Evolutionary conservation across 495 filamentous ascomycete genomes (phyloP), one percentile per base, ranked within the genome.

Genomic region (Aspergillus hancockii): DNA sequence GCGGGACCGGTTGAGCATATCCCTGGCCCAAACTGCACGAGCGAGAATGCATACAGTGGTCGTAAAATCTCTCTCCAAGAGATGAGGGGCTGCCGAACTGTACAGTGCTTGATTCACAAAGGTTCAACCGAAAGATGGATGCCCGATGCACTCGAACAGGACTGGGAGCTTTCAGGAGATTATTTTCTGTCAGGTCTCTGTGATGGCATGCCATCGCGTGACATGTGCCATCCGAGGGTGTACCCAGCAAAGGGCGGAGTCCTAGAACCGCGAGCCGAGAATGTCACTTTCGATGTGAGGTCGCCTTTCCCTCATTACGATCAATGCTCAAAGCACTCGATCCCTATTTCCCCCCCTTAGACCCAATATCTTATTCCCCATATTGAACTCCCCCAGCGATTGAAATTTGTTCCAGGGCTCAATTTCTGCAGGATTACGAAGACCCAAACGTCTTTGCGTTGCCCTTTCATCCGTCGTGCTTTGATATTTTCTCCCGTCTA

Each of bases 391-490:
- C 25, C 25, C 25, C 7, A 3, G 3, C 3, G 7, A 28, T 3
- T 7, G 25, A 28, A 28, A 28, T 7, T 3, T 28, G 3, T 7
- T 28, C 30, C 45, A 13, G 21, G 8, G 22, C 51, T 60, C 8
- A 59, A 41, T 3, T 21, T 25, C 2, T 1, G 21, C 38, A 61
- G 59, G 18, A 49, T 45, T 22, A 54, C 25, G 10, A 47, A 12
- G 47, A 13, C 9, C 25, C 34, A 43, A 41, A 61, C 32, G 57
- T 47, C 6, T 28, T 56, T 28, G 63, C 63, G 8, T 62, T 74
- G 66, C 73, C 71, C 0, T 71, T 75, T 40, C 71, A 75, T 52
- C 71, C 73, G 3, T 66, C 68, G 52, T 73, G 71, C 56, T 71
- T 76, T 38, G 71, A 74, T 38, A 69, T 72, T 16, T 73, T 67